Conservation (phyloP, 2,329 filamentous ascomycete species). For the Trichoderma koningii region DNA sequence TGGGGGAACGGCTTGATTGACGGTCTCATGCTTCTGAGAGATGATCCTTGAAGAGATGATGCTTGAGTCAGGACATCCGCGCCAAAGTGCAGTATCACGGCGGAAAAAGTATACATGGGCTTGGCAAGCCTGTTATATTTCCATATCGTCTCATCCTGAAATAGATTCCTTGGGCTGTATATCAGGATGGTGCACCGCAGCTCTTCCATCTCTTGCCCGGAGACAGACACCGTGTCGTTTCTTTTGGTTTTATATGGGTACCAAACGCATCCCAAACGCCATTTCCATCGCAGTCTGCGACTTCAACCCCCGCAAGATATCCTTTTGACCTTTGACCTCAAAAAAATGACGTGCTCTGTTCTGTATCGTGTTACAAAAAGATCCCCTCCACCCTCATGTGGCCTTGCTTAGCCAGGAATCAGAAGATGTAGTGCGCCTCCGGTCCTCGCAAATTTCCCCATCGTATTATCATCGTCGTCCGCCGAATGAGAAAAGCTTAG, state of each 20-base stretch:
- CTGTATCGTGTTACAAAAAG: constrained; percentile 18
- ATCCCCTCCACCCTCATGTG: background rate
- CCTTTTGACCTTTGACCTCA: constrained; percentile 28
- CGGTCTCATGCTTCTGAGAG: too few relatives aligned
- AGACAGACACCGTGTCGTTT: constrained; percentile 32
- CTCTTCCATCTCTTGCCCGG: constrained; percentile 31
- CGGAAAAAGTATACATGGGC: background rate
- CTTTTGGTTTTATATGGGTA: constrained; percentile 33
- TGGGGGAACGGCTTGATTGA: too few relatives aligned
- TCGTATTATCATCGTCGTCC: constrained; percentile 17
- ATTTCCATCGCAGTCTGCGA: constrained; percentile 38
- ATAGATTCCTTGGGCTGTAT: constrained; percentile 28
- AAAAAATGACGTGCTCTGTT: constrained; percentile 29
- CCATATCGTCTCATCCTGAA: constrained; percentile 34
- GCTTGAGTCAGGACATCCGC: background rate
- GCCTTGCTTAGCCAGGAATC: background rate
- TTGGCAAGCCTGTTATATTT: constrained; percentile 36
- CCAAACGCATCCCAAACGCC: constrained; percentile 42
- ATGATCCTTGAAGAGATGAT: background rate
- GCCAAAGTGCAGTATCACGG: background rate
- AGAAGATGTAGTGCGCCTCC: constrained; percentile 7
- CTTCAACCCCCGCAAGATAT: constrained; percentile 32
- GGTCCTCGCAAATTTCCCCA: background rate
- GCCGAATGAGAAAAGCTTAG: background rate
- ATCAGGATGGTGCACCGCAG: constrained; percentile 34